A percentile compares a stretch with the other conserved stretches of the same genome.
These are phyloP conservation scores for Xylariales sp. DNA, from an alignment of 2,329 filamentous ascomycete species.

Conservation along the genomic window DNA sequence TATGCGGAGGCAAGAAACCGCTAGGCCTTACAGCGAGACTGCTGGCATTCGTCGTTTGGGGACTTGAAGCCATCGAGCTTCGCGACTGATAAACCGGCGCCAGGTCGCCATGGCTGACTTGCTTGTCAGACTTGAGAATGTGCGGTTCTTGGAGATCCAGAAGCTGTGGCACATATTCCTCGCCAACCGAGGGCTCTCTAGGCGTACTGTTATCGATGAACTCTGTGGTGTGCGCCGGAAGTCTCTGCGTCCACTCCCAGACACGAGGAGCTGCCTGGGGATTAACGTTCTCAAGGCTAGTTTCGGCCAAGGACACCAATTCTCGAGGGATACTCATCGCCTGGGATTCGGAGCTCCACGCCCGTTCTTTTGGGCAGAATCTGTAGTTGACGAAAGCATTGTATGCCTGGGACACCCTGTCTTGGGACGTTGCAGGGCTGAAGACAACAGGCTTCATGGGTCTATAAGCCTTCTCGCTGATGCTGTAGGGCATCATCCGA, in stretches of 20 bases:
- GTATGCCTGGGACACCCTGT: too few relatives aligned
- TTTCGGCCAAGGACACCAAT: not conserved
- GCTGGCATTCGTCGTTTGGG: conserved; percentile 2
- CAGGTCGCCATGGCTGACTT: not conserved
- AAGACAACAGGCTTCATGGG: too few relatives aligned
- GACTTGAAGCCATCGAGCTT: conserved; percentile 6
- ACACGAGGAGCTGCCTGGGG: not conserved
- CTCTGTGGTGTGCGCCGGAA: not conserved
- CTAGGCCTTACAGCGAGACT: not conserved
- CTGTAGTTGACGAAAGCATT: not conserved
- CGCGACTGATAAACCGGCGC: not conserved
- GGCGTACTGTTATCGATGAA: too few relatives aligned
- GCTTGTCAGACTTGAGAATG: not conserved
- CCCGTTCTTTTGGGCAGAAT: not conserved
- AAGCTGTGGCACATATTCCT: too few relatives aligned
- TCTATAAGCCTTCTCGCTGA: too few relatives aligned
- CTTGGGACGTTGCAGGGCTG: too few relatives aligned
- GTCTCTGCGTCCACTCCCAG: not conserved
- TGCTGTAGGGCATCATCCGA: too few relatives aligned
- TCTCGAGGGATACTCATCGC: not conserved
- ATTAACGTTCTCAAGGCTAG: not conserved
- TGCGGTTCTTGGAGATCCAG: not conserved
- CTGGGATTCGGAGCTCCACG: too few relatives aligned
- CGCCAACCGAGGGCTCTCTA: too few relatives aligned
- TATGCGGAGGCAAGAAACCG: too few relatives aligned